Base-by-base conservation (phyloP, 2,329 filamentous ascomycete genomes). In the Calonectria hawksworthii region DNA sequence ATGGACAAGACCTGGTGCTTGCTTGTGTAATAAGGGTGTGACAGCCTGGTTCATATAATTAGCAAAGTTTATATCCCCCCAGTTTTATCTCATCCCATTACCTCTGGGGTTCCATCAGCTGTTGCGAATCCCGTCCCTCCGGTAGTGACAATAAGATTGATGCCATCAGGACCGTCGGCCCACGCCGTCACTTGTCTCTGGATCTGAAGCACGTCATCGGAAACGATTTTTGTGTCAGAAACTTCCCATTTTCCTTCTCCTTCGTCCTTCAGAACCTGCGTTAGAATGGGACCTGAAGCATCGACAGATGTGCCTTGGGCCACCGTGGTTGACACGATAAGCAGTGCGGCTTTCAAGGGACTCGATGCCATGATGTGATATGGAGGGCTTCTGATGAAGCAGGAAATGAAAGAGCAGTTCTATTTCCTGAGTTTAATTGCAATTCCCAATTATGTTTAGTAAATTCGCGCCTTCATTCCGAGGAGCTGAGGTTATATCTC, bases 41-140 rank as follows among this genome's bases (percentile, higher is more conserved):
- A 98, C 91, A 66, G 96, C 96, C 94, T 96, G 76, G 32, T 9
- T 10, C 21, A 28, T n/a, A 8, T 14, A 30, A 70, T 66, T 61
- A 28, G 41, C 21, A 28, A 30, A 7, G 1, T 26, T 4, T 21
- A 13, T 13, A 28, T 18, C 23, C 41, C 34, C 3, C 16, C 23
- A 38, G 4, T 14, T 38, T 13, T 26, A 26, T 50, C n/a, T 21
- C 28, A 23, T 18, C n/a, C 1, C 3, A 23, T 54, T 84, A 96
- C 95, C 90, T 99, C 97, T 3, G 97, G 97, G 0, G 97, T 99
- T 52, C 91, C 89, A 86, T 99, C 97, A 70, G 93, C 91, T 14
- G 92, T 88, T 10, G 97, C 94, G 85, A 99, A 99, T 0, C 97
- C 97, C 1, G 97, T 99, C 2, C 97, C 97, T 28, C 97, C 97